phyloP scores from a whole-genome alignment of 2,329 filamentous ascomycete genomes.

The Botrytis deweyae region DNA sequence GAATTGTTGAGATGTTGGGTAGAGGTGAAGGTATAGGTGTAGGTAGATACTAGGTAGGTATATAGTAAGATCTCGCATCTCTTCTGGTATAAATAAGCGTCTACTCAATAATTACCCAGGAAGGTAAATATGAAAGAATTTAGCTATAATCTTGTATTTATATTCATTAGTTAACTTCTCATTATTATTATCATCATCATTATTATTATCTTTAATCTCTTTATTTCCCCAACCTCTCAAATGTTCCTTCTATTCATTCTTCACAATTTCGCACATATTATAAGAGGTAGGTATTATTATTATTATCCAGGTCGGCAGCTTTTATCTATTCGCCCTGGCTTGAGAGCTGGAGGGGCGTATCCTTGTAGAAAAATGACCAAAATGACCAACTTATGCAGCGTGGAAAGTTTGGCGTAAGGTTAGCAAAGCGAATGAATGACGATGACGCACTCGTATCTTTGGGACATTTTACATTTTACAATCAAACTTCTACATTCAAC shows the following conservation, averaged over 20 bases:
- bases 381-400: slow-evolving; percentile 1
- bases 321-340: neutral
- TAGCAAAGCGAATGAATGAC: neutral
- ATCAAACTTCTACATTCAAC: neutral
- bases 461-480: neutral
- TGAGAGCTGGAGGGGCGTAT: neutral
- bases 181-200: no score
- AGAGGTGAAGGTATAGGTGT: neutral
- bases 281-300: neutral
- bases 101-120: neutral
- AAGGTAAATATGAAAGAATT: neutral
- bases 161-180: no score
- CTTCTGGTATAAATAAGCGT: neutral
- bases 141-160: neutral
- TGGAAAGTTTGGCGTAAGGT: neutral
- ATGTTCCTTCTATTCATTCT: neutral
- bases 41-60: neutral
- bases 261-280: neutral
- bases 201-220: neutral
- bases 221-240: neutral
- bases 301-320: no score
- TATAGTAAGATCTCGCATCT: neutral
- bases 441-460: neutral
- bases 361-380: slow-evolving; percentile 4
- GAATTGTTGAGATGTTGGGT: neutral